Evolutionary conservation across 2,329 filamentous ascomycete species (phyloP), one percentile per base, ranked within the genome.

Genomic region (Ceratocystiopsis sp.): DNA sequence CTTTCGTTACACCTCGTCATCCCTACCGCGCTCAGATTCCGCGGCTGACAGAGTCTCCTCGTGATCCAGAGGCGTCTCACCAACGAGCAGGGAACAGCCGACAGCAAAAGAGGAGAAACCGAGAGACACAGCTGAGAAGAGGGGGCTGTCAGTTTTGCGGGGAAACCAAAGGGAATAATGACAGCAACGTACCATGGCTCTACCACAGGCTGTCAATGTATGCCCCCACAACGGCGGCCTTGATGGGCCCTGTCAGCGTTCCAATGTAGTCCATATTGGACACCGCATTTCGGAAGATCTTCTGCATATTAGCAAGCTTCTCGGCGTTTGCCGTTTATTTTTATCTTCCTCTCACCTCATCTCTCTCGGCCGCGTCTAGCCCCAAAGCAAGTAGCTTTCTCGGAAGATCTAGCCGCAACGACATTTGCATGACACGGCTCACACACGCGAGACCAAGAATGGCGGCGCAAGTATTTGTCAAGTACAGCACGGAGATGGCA

Each of bases 401-500:
- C 1, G 40, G 21, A 12, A 60, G 45, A 0, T 44, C 48, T 1
- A 38, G 34, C 4, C 53, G 51, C 36, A 61, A 44, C 0, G 48
- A 45, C 12, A 47, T 45, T 16, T 55, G 52, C 50, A 59, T 60
- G 0, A 56, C 54, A 2, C 61, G 60, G 40, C 61, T 64, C 0
- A 59, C 55, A n/a, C 54, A 51, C 0, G 61, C 57, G 8, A 66
- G 50, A 0, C 64, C 63, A 4, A 63, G 45, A 1, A 65, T 61
- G 2, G 55, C 49, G n/a, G 61, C 59, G 4, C 65, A 49, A 0
- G 60, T 59, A 2, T 51, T 50, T 0, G 57, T 55, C 3, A 67
- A 51, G 39, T 62, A 67, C 29, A 66, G 55, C 2, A 60, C 57
- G 1, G 63, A 63, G 6, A 64, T 56, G 16, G 63, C 63, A 0